phyloP scores from a whole-genome alignment of 2,329 filamentous ascomycete species.

The Leptographium galeiforme region DNA sequence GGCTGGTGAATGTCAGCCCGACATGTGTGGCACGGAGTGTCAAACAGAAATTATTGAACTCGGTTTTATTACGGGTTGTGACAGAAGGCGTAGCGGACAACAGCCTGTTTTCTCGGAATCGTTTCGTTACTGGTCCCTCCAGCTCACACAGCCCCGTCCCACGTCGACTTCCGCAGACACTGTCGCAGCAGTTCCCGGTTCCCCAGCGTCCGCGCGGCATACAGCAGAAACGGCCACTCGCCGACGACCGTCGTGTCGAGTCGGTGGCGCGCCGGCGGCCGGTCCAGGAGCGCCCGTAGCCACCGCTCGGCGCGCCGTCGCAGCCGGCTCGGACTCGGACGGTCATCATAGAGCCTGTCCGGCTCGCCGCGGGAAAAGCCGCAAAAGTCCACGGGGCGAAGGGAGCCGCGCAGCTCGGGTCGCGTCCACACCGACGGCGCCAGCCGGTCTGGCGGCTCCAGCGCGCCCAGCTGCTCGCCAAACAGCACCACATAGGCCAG shows the following conservation, averaged over 20 bases:
- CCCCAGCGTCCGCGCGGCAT: conserved; percentile 5
- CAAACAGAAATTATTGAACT: too few relatives aligned
- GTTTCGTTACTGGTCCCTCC: too few relatives aligned
- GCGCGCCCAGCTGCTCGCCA: conserved; percentile 6
- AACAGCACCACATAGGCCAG: conserved; percentile 7
- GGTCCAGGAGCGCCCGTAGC: conserved; percentile 3
- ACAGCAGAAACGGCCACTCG: conserved; percentile 8
- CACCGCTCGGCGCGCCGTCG: not conserved
- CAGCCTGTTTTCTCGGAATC: too few relatives aligned
- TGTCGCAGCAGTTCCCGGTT: conserved; percentile 1
- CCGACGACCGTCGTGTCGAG: not conserved
- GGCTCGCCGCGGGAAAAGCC: too few relatives aligned
- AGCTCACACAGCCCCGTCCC: not conserved
- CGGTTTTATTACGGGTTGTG: too few relatives aligned
- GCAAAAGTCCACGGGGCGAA: too few relatives aligned
- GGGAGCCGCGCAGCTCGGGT: too few relatives aligned
- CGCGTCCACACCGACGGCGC: too few relatives aligned
- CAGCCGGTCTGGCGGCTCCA: not conserved
- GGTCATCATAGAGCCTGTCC: too few relatives aligned
- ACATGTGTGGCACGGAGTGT: too few relatives aligned
- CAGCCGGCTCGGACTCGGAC: not conserved
- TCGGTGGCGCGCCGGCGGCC: conserved; percentile 1
- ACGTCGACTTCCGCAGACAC: not conserved
- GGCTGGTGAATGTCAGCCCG: too few relatives aligned
- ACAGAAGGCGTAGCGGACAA: too few relatives aligned